Base-by-base conservation (phyloP, 768 basidiomycete genomes). In the Rhodotorula kratochvilovae region DNA sequence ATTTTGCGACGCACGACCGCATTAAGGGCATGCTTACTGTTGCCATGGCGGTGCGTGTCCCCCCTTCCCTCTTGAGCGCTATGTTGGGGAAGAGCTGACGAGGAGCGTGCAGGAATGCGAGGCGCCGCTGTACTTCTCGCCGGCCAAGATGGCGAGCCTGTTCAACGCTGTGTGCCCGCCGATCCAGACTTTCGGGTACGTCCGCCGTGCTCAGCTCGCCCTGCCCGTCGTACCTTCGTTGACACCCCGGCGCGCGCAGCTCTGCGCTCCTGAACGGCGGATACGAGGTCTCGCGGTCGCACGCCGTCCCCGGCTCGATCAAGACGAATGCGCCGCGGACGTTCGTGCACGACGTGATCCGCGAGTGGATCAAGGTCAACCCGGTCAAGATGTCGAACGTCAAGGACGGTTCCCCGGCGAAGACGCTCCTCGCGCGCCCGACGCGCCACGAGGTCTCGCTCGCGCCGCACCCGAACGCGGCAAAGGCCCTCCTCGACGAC, bases 1-100 rank as follows among this genome's bases (percentile, higher is more conserved):
- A 72, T 53, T 75, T 75, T 61, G 67, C 62, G 57, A 75, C 70
- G 15, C 4, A 31, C 12, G 76, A 85, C 0, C 84, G 96, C 63
- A 97, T 99, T 89, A 90, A 88, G 80, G 96, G 96, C 1, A 98
- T 99, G 96, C 82, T 98, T 57, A 88, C 89, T 12, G 85, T 96
- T 5, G 93, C 94, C 1, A 86, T 87, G 80, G 89, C 95, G 83
- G 95, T 90, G 57, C 53, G 80, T n/a, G n/a, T 42, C 39, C n/a
- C 21, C n/a, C 39, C 10, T 17, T 36, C 16, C 31, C 23, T 11
- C 36, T 29, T 11, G 50, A 17, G 54, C 16, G 63, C 17, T 6
- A 15, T 3, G 45, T 23, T 23, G n/a, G 31, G 36, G 5, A 36
- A n/a, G n/a, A n/a, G 48, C 25, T 39, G 19, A 13, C 25, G 29